A percentile compares a stretch with the other conserved stretches of the same genome.
Evolutionary conservation across 495 filamentous ascomycete genomes (phyloP).

Genomic region (Aspergillus wentii): DNA sequence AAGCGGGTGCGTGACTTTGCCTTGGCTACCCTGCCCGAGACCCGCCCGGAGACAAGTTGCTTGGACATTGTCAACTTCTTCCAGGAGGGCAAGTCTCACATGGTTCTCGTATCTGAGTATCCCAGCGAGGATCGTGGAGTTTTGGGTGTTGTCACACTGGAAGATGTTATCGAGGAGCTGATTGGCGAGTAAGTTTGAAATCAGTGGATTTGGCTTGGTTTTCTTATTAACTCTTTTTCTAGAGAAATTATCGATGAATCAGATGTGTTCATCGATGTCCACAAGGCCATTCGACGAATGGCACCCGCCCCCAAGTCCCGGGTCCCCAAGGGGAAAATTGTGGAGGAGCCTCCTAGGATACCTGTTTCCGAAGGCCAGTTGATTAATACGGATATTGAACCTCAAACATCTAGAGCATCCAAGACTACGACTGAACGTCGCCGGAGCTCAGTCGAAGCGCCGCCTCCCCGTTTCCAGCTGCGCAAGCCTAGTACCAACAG

Average conservation of each 20-base stretch:
- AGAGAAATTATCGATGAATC: conserved; percentile 86
- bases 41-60: conserved; percentile 89
- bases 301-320: conserved; percentile 59
- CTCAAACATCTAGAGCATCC: conserved; percentile 5
- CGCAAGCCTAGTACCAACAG: conserved; percentile 28
- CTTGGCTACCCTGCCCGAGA: conserved; percentile 90
- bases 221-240: too few species aligned
- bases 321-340: conserved; percentile 53
- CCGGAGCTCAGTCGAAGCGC: conserved; percentile 48
- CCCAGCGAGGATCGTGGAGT: conserved; percentile 87
- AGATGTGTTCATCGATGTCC: conserved; percentile 93
- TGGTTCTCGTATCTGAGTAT: conserved; percentile 90
- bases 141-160: conserved; percentile 87
- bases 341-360: conserved; percentile 40
- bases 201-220: too few species aligned
- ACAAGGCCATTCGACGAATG: conserved; percentile 89
- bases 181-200: conserved; percentile 85
- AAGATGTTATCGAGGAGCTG: conserved; percentile 97
- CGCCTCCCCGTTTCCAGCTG: conserved; percentile 41
- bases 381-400: conserved; percentile 29
- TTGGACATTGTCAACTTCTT: conserved; percentile 99
- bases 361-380: conserved; percentile 25
- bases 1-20: conserved; percentile 83
- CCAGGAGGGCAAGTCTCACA: conserved; percentile 97
- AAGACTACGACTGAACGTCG: conserved; percentile 15